Conservation (phyloP, 192 early-diverging fungal genomes). For the Dimargaris cristalligena region DNA sequence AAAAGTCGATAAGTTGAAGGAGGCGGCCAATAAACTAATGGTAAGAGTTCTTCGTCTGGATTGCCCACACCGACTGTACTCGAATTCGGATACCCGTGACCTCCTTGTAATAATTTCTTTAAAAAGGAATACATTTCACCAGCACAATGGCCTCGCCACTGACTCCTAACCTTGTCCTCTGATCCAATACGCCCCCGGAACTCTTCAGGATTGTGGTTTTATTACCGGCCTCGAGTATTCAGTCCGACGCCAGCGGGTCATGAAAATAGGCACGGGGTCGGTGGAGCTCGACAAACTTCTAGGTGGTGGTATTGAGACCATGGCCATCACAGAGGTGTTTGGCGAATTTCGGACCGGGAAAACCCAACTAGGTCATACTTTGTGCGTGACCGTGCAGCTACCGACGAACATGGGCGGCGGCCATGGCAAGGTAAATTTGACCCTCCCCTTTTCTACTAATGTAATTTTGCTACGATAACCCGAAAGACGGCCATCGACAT, state of each 20-base stretch:
- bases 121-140: too few species aligned
- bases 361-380: slow-evolving; percentile 63
- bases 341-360: slow-evolving; percentile 80
- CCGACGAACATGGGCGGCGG: slow-evolving; percentile 52
- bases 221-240: slow-evolving; percentile 46
- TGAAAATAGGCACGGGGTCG: slow-evolving; percentile 53
- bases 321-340: slow-evolving; percentile 75
- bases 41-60: too few species aligned
- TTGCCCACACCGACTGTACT: too few species aligned
- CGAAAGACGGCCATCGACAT: too few species aligned
- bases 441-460: too few species aligned
- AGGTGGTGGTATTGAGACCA: slow-evolving; percentile 63
- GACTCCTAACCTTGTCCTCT: too few species aligned
- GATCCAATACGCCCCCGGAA: too few species aligned
- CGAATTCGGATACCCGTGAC: too few species aligned
- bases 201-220: slow-evolving; percentile 33
- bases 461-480: too few species aligned
- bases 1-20: slow-evolving; percentile 79
- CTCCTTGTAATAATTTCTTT: too few species aligned
- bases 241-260: slow-evolving; percentile 35
- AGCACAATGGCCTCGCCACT: too few species aligned
- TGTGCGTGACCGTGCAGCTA: slow-evolving; percentile 63
- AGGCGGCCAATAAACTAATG: slow-evolving; percentile 48
- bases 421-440: slow-evolving; percentile 49
- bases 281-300: slow-evolving; percentile 63